Evolutionary conservation across 2,329 filamentous ascomycete genomes (phyloP).

Genomic region (Hypoxylon sp.): DNA sequence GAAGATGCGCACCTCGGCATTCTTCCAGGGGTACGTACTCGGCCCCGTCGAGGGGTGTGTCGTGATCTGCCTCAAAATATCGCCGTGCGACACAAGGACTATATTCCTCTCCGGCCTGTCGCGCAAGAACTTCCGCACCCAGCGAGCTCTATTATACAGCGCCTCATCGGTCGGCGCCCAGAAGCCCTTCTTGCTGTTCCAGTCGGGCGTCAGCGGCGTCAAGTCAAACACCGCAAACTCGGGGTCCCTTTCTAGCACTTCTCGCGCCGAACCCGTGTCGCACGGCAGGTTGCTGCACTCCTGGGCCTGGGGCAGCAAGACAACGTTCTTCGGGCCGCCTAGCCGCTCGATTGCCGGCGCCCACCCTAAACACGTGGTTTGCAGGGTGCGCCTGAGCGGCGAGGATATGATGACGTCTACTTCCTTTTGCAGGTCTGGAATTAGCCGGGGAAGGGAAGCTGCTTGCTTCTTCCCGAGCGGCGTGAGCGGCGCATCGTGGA

Average conservation of each 20-base stretch:
- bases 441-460: conserved; percentile 40
- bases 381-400: conserved; percentile 54
- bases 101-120: conserved; percentile 50
- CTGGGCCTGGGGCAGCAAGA: conserved; percentile 53
- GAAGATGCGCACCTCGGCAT: conserved; percentile 47
- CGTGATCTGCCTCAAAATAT: conserved; percentile 48
- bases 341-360: conserved; percentile 46
- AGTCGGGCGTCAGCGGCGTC: conserved; percentile 46
- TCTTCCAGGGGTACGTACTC: conserved; percentile 43
- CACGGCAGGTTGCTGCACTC: conserved; percentile 52
- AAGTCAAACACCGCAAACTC: conserved; percentile 50
- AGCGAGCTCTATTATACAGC: conserved; percentile 46
- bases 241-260: conserved; percentile 48
- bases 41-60: conserved; percentile 20
- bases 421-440: conserved; percentile 42
- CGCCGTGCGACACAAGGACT: conserved; percentile 53
- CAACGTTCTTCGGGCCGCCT: conserved; percentile 43
- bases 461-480: conserved; percentile 49
- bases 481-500: conserved; percentile 50
- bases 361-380: conserved; percentile 53
- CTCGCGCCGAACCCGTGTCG: conserved; percentile 53
- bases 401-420: conserved; percentile 53
- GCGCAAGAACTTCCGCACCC: conserved; percentile 49
- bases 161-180: conserved; percentile 43
- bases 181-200: conserved; percentile 52